Percentiles rank a stretch among this genome's conserved stretches.
Conservation (phyloP, 441 rosid species). For the Euphorbia corollata region DNA sequence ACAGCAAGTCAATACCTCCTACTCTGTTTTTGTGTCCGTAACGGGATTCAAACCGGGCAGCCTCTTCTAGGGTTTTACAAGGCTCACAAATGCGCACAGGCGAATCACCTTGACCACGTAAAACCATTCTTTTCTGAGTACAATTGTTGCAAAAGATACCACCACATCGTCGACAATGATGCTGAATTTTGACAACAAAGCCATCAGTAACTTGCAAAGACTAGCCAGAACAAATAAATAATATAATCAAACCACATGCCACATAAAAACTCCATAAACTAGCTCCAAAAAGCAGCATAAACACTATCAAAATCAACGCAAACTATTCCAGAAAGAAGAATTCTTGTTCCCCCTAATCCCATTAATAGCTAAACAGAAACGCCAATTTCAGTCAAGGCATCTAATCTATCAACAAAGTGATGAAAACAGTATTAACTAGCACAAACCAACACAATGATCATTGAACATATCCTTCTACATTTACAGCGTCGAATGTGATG, state of each 20-base stretch:
- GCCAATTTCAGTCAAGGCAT: not conserved
- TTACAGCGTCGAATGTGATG: not conserved
- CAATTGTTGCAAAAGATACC: slow-evolving; percentile 75
- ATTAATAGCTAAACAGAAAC: not conserved
- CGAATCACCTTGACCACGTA: slow-evolving; percentile 88
- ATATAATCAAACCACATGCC: too few species aligned
- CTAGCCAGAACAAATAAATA: too few species aligned
- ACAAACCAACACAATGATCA: not conserved
- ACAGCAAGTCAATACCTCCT: slow-evolving; percentile 30
- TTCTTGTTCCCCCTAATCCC: not conserved
- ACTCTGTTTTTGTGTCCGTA: slow-evolving; percentile 53
- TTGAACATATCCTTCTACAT: not conserved
- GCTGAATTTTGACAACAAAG: slow-evolving; percentile 37
- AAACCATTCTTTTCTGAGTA: slow-evolving; percentile 62
- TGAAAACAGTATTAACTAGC: not conserved
- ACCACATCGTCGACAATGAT: slow-evolving; percentile 91
- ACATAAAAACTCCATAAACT: too few species aligned
- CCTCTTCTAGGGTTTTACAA: slow-evolving; percentile 83
- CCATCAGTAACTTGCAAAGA: not conserved
- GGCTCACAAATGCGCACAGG: slow-evolving; percentile 93
- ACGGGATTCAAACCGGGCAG: slow-evolving; percentile 78
- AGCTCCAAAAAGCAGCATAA: not conserved
- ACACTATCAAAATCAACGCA: not conserved
- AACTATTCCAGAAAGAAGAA: not conserved
- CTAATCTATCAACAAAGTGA: not conserved